Base-by-base conservation (phyloP, 177 flowering plant species). In the Vitis hybrid region DNA sequence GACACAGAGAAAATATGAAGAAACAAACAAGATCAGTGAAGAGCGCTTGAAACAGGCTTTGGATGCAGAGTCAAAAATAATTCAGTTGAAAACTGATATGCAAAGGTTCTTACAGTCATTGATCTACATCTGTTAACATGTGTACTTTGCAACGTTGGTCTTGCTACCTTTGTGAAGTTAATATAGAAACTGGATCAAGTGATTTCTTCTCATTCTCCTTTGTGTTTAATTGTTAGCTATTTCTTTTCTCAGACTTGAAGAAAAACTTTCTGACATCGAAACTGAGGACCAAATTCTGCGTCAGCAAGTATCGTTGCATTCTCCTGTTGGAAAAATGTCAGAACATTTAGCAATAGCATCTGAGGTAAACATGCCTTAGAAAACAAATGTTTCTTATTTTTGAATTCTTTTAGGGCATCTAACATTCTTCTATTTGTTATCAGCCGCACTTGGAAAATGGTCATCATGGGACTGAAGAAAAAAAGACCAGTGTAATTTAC, bases 261-360 rank as follows among this genome's bases (percentile, higher is more conserved):
- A 93, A 73, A 96, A 89, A 76, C 78, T 95, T 45, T 83, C 86
- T 69, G 94, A 91, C 78, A 85, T 96, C 83, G 97, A 96, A 81
- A 76, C 81, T 65, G 94, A 86, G 77, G 87, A 88, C 73, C 87
- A 92, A 80, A 74, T 90, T 76, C 76, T 85, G 68, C 84, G 90
- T 56, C 87, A 84, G 78, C 86, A 91, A 73, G 72, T 84, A 10
- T 65, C 85, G 69, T 50, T 73, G 52, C 82, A 65, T 63, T 57
- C 87, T 59, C 79, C 97, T 67, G 60, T 74, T 48, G 80, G 76
- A 73, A 82, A 80, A 69, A 84, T 82, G 82, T 79, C 92, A 26
- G 86, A 80, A 53, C 83, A 79, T 77, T 68, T 85, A 61, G 80
- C 81, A 39, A 70, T 68, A 50, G 51, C 79, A 61, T 4, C 74